phyloP scores from a whole-genome alignment of 2,329 filamentous ascomycete species.

The Tothia fuscella region DNA sequence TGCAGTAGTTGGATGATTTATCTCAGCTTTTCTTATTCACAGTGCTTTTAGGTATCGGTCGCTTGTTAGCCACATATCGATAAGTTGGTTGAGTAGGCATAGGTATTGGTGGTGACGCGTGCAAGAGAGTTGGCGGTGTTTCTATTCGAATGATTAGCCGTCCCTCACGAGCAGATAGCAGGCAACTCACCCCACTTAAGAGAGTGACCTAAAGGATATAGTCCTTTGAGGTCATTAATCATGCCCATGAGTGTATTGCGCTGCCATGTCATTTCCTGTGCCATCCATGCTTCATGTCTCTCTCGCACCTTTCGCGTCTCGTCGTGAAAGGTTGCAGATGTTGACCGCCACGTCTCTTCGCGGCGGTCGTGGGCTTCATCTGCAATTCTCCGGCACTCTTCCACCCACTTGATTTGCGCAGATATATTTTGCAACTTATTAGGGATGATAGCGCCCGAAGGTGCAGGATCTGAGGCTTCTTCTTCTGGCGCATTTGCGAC shows the following conservation, averaged over 20 bases:
- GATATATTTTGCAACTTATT: slow-evolving; percentile 20
- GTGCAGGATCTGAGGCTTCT: not conserved
- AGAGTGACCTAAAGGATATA: slow-evolving; percentile 17
- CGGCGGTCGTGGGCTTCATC: slow-evolving; percentile 23
- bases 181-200: slow-evolving; percentile 18
- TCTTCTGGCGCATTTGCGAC: not conserved
- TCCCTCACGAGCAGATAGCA: not conserved
- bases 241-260: slow-evolving; percentile 19
- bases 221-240: slow-evolving; percentile 19
- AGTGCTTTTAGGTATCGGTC: too few relatives aligned
- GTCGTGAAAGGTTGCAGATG: slow-evolving; percentile 29
- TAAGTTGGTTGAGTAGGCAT: too few relatives aligned
- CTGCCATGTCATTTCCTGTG: slow-evolving; percentile 22
- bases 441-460: slow-evolving; percentile 12
- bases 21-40: too few relatives aligned
- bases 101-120: not conserved
- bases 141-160: not conserved
- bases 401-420: slow-evolving; percentile 26
- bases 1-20: too few relatives aligned
- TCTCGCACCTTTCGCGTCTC: slow-evolving; percentile 24
- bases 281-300: slow-evolving; percentile 22
- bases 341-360: slow-evolving; percentile 30
- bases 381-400: slow-evolving; percentile 26
- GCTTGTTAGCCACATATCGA: too few relatives aligned
- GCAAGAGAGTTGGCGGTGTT: slow-evolving; percentile 4